phyloP scores from a whole-genome alignment of 805 yeast genomes.

The Saccharomycopsis sp. region DNA sequence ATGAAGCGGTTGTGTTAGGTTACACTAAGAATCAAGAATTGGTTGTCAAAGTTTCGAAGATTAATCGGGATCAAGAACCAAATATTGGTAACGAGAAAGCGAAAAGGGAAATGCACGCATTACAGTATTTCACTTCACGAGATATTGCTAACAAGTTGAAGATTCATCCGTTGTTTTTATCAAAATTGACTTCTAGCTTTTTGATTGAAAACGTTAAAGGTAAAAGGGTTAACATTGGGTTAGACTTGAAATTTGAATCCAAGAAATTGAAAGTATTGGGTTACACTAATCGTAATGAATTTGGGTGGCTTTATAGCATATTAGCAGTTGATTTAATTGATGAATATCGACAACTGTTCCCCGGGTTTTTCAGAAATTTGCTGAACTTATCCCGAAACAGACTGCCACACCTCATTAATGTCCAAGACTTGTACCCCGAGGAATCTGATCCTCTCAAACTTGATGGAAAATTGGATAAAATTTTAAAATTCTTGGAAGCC shows the following conservation, averaged over 20 bases:
- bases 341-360: conserved; percentile 56
- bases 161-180: conserved; percentile 58
- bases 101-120: conserved; percentile 44
- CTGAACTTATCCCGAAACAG: conserved; percentile 19
- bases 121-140: conserved; percentile 57
- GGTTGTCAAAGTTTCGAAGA: conserved; percentile 46
- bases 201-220: conserved; percentile 49
- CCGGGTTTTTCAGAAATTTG: conserved; percentile 46
- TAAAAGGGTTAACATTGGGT: conserved; percentile 62
- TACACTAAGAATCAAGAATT: conserved; percentile 42
- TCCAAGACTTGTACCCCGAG: conserved; percentile 34
- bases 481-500: conserved; percentile 38
- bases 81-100: conserved; percentile 57
- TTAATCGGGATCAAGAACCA: conserved; percentile 48
- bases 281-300: conserved; percentile 57
- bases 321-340: conserved; percentile 60
- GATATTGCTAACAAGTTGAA: conserved; percentile 54
- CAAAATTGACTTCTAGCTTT: conserved; percentile 70
- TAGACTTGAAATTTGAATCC: conserved; percentile 77
- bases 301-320: conserved; percentile 79
- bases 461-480: conserved; percentile 25
- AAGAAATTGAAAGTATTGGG: conserved; percentile 82
- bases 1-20: conserved; percentile 62
- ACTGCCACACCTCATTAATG: background rate
- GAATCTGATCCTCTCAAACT: conserved; percentile 27